phyloP scores from a whole-genome alignment of 768 basidiomycete genomes.

The Saitozyma sp. region DNA sequence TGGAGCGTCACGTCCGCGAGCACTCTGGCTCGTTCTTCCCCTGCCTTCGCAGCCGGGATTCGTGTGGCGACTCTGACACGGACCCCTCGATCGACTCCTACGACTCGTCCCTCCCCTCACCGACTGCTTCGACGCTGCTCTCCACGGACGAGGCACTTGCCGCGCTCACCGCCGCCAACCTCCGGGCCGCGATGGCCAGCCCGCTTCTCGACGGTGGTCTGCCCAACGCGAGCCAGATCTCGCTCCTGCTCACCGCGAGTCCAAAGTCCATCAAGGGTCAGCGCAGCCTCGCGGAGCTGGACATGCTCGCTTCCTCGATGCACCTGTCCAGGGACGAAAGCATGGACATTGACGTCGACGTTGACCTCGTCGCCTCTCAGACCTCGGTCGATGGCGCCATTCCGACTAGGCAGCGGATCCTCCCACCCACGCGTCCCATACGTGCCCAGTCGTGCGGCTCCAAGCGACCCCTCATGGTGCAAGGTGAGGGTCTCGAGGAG shows the following conservation, averaged over 20 bases:
- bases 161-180: slow-evolving; percentile 24
- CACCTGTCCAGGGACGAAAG: slow-evolving; percentile 11
- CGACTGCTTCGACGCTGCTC: slow-evolving; percentile 17
- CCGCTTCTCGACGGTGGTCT: slow-evolving; percentile 20
- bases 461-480: slow-evolving; percentile 24
- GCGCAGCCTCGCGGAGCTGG: slow-evolving; percentile 27
- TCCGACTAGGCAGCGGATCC: not conserved
- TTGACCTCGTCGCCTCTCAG: not conserved
- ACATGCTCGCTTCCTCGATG: slow-evolving; percentile 25
- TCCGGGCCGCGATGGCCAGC: slow-evolving; percentile 37
- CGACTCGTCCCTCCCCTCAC: slow-evolving; percentile 23
- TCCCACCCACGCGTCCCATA: slow-evolving; percentile 21
- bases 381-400: not conserved
- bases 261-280: slow-evolving; percentile 19
- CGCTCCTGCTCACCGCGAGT: slow-evolving; percentile 9
- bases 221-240: slow-evolving; percentile 4
- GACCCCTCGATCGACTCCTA: slow-evolving; percentile 16
- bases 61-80: not conserved
- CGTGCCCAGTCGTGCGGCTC: slow-evolving; percentile 42
- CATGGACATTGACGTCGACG: slow-evolving; percentile 28
- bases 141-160: slow-evolving; percentile 13
- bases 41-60: slow-evolving; percentile 2
- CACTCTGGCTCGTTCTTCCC: slow-evolving; percentile 26
- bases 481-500: slow-evolving; percentile 6
- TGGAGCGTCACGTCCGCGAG: slow-evolving; percentile 28